Evolutionary conservation across 257 asterid genomes (phyloP), one percentile per base, ranked within the genome.

Genomic region (Lithospermum erythrorhizon): DNA sequence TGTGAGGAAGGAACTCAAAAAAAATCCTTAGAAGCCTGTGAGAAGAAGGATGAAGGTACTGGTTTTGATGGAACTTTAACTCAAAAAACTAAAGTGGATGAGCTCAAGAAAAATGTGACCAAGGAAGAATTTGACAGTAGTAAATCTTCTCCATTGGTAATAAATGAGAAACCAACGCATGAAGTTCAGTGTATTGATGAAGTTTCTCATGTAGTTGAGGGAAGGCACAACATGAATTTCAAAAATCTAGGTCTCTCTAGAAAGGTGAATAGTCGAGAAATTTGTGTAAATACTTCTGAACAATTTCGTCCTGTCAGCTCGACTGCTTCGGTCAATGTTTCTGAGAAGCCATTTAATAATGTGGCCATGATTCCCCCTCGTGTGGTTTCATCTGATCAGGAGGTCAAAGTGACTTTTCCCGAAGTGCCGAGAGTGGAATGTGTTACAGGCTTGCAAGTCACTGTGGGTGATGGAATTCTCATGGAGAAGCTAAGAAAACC

Each of bases 121-220:
- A 13, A 76, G 64, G 22, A 76, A 67, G 70, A 60, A 48, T 22
- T 58, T 77, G 63, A 67, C 63, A 55, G 64, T 21, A 66, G 67
- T 53, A 68, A 75, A 70, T 68, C 68, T 61, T 19, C 62, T 69
- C 74, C 76, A 58, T 52, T 59, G 57, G 74, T 72, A 66, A 80
- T 61, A 53, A 64, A 65, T 66, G 60, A 54, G 65, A 68, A 62
- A 60, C 54, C 71, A 75, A 68, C 63, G 60, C 59, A 68, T 66
- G 75, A 60, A 62, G 32, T 61, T 57, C 48, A 61, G 53, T 30
- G 65, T 59, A 55, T 53, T 70, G 73, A 55, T 23, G 57, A 61
- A 62, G 79, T 69, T 62, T 17, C 72, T 65, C 55, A 65, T 54
- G 62, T 25, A 58, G 70, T 67, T 62, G 62, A 77, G 64, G 77